phyloP scores from a whole-genome alignment of 352 stramenopile species.

The Discostella stelligera region DNA sequence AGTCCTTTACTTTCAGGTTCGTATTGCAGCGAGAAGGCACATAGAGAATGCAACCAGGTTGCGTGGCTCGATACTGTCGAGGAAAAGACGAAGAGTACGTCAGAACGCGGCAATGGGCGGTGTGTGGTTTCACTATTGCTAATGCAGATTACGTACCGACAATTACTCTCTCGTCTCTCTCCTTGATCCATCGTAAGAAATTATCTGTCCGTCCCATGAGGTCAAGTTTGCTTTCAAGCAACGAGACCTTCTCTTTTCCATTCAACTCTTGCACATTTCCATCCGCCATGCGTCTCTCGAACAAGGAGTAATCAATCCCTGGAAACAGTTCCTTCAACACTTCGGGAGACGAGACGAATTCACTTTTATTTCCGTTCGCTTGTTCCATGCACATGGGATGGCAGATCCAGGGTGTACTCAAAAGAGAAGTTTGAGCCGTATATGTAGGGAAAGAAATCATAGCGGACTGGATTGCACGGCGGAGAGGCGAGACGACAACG shows the following conservation, averaged over 20 bases:
- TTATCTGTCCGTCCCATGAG: constrained; percentile 44
- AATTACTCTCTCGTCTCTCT: constrained; percentile 51
- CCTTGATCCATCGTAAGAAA: constrained; percentile 46
- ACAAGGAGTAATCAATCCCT: constrained; percentile 39
- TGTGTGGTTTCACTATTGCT: not conserved
- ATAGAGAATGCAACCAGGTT: constrained; percentile 48
- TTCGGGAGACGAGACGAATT: constrained; percentile 32
- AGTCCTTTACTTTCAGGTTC: constrained; percentile 16
- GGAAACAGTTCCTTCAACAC: constrained; percentile 38
- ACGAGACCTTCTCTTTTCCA: constrained; percentile 16
- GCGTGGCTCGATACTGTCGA: constrained; percentile 43
- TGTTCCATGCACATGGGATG: constrained; percentile 47
- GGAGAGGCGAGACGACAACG: constrained; percentile 52
- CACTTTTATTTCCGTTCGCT: constrained; percentile 49
- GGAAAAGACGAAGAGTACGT: not conserved
- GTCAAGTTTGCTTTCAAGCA: constrained; percentile 55
- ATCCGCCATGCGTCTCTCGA: constrained; percentile 20
- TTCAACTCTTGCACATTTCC: constrained; percentile 26
- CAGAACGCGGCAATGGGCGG: not conserved
- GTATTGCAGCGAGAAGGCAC: constrained; percentile 37
- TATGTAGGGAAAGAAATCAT: constrained; percentile 48
- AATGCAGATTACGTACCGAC: constrained; percentile 17
- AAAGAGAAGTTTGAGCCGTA: constrained; percentile 24
- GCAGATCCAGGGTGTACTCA: constrained; percentile 43
- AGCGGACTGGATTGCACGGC: constrained; percentile 49